Conservation (phyloP, 495 filamentous ascomycete genomes). For the Clavariopsis aquatica region DNA sequence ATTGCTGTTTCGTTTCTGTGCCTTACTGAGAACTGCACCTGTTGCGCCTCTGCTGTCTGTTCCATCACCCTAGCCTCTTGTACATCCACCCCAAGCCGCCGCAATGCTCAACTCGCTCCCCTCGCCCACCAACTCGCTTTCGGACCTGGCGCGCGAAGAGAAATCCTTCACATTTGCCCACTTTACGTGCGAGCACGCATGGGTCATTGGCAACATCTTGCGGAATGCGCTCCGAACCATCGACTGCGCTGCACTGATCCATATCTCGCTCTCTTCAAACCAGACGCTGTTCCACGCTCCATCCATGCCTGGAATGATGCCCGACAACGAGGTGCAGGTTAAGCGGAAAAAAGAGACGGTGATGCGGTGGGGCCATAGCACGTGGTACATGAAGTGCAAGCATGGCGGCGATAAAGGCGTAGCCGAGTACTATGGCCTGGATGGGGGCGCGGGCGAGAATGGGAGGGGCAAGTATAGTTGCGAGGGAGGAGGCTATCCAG, state of each 20-base stretch:
- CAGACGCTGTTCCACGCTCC: constrained; percentile 65
- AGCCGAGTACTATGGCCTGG: constrained; percentile 56
- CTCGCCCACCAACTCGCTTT: constrained; percentile 35
- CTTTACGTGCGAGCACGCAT: constrained; percentile 69
- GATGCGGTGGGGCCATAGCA: constrained; percentile 65
- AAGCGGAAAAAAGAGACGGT: constrained; percentile 68
- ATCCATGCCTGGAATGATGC: constrained; percentile 56
- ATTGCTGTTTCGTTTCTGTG: not conserved
- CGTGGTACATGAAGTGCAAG: constrained; percentile 67
- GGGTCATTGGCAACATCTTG: constrained; percentile 64
- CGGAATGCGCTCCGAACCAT: constrained; percentile 61
- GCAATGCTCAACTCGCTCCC: constrained; percentile 27
- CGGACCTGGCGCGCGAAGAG: constrained; percentile 55
- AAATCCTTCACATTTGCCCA: constrained; percentile 56
- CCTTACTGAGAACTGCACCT: not conserved
- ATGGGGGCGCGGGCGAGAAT: constrained; percentile 38
- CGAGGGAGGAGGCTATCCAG: constrained; percentile 72
- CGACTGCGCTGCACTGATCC: constrained; percentile 61
- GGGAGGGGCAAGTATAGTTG: constrained; percentile 66
- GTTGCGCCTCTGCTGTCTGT: not conserved
- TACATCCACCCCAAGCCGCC: too few relatives aligned
- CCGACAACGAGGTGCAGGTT: constrained; percentile 52
- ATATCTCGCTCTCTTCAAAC: constrained; percentile 61
- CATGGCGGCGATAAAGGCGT: constrained; percentile 55
- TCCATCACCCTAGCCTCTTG: not conserved